Conservation (phyloP, 805 yeast genomes). For the Maudiozyma turicensis region DNA sequence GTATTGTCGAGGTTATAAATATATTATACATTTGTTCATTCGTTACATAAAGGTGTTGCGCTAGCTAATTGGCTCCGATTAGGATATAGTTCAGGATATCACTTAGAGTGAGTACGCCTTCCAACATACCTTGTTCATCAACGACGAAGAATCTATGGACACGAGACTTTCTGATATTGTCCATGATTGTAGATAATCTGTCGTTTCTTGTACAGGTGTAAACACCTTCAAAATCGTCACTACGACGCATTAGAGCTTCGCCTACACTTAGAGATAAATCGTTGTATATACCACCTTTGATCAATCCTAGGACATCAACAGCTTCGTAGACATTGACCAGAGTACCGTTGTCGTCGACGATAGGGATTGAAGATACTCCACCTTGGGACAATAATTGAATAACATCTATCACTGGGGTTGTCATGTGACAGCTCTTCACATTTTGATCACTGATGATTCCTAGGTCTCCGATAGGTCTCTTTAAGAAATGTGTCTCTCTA, state of each 20-base stretch:
- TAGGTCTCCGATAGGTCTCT: constrained; percentile 64
- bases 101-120: constrained; percentile 82
- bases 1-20: too few relatives aligned
- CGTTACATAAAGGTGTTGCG: neutral
- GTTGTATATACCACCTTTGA: constrained; percentile 88
- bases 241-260: constrained; percentile 79
- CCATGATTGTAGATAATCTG: constrained; percentile 79
- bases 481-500: constrained; percentile 78
- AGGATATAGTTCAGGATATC: constrained; percentile 81
- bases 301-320: constrained; percentile 83
- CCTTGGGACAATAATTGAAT: constrained; percentile 69
- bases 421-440: constrained; percentile 76
- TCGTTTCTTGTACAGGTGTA: constrained; percentile 89
- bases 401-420: constrained; percentile 88
- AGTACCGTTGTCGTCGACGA: constrained; percentile 59
- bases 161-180: constrained; percentile 83
- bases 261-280: constrained; percentile 89
- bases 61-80: constrained; percentile 38
- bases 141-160: constrained; percentile 89
- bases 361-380: constrained; percentile 89
- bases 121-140: constrained; percentile 65
- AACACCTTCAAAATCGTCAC: constrained; percentile 96
- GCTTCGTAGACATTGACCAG: constrained; percentile 91
- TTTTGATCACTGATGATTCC: constrained; percentile 47
- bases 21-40: neutral